Evolutionary conservation across 345 rosid species (phyloP), one percentile per base, ranked within the genome.

Genomic region (Populus deltoides): DNA sequence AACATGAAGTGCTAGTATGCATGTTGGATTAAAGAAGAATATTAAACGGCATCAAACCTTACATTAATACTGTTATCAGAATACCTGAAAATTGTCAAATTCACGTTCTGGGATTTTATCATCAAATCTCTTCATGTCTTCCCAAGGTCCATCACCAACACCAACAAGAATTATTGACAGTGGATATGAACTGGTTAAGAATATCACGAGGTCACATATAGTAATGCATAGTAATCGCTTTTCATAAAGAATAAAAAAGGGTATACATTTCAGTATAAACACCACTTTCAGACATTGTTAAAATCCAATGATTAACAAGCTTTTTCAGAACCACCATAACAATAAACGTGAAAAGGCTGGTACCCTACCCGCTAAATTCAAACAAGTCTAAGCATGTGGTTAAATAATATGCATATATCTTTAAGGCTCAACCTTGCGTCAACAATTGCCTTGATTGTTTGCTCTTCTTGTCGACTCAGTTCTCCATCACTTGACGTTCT

Each of bases 121-220:
- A 77, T 90, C 97, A 31, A 92, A 92, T 78, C 81, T 90, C 84
- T 77, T 84, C 97, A 90, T 92, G 78, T 87, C 92, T 33, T 92
- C 94, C 96, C 96, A 91, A 38, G 96, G 96, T 41, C 93, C 96
- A 71, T 90, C 97, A 75, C 97, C 97, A 72, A 89, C 94, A 72
- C 97, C 94, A 80, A 92, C 87, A 68, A 92, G 89, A 80, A 89
- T 80, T 80, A 92, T 86, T 18, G 97, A 90, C 65, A 92, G 83
- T 36, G 97, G 87, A 83, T 88, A 84, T 43, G 83, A 79, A 77
- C 97, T 92, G 81, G 35, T 67, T 68, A 45, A 25, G 27, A 69
- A 61, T 39, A 67, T 62, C 51, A 77, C 0, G 31, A 39, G 51
- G 24, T 29, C 17, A 36, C 41, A 20, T 62, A 11, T n/a, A 11